Percentiles rank a stretch among this genome's conserved stretches.
Conservation (phyloP, 768 basidiomycete genomes). For the Rickenella mellea region DNA sequence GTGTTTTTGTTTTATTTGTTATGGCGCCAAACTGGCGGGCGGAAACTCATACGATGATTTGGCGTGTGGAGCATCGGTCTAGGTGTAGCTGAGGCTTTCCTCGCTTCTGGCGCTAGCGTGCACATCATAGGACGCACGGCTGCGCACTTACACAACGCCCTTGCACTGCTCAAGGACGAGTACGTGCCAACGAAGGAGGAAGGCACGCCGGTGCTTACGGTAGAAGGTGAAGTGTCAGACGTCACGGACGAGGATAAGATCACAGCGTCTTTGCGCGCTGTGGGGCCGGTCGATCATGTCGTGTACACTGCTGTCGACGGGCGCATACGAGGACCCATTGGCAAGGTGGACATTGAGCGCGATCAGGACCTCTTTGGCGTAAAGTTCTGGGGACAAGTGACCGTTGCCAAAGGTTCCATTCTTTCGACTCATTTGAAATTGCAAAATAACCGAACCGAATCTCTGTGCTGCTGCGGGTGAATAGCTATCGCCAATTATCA, state of each 20-base stretch:
- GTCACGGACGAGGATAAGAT: not conserved
- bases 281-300: not conserved
- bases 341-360: not conserved
- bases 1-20: not conserved
- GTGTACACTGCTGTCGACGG: slow-evolving; percentile 1
- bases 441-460: not conserved
- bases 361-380: slow-evolving; percentile 1
- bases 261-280: not conserved
- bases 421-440: not conserved
- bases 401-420: not conserved
- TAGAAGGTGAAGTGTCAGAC: not conserved
- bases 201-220: too few relatives aligned
- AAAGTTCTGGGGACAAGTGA: slow-evolving; percentile 2
- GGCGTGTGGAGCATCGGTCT: not conserved
- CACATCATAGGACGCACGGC: not conserved
- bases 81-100: not conserved
- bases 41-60: not conserved
- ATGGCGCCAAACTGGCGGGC: not conserved
- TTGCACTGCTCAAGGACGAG: not conserved
- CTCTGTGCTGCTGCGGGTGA: too few relatives aligned
- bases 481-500: slow-evolving; percentile 1
- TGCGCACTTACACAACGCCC: not conserved
- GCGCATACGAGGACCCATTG: not conserved
- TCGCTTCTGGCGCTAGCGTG: not conserved
- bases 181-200: not conserved